Evolutionary conservation across 495 filamentous ascomycete species (phyloP).

Genomic region (Bryoglossum gracile): DNA sequence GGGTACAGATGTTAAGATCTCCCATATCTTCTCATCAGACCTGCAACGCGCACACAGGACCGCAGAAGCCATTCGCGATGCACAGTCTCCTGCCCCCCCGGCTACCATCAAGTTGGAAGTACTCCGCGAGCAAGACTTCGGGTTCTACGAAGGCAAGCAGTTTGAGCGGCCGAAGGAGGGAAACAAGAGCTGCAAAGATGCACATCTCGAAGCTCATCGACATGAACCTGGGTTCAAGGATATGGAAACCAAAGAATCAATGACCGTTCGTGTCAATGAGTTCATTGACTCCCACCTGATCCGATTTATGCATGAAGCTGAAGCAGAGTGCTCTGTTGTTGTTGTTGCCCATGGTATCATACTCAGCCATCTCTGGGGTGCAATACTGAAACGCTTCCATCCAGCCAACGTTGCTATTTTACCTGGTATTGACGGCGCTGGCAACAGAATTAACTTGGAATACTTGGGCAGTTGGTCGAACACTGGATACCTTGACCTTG

Average conservation of each 20-base stretch:
- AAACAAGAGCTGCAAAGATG: conserved; percentile 12
- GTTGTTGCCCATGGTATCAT: conserved; percentile 79
- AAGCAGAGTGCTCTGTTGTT: conserved; percentile 36
- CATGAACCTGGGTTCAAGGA: conserved; percentile 37
- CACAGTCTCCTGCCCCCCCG: conserved; percentile 32
- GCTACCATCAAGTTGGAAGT: conserved; percentile 41
- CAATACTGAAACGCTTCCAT: conserved; percentile 48
- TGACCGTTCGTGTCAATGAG: conserved; percentile 49
- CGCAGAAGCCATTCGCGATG: conserved; percentile 53
- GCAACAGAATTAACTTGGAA: conserved; percentile 11
- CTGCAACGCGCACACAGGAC: conserved; percentile 67
- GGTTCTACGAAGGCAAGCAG: conserved; percentile 57
- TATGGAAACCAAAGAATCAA: conserved; percentile 54
- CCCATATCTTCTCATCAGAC: conserved; percentile 71
- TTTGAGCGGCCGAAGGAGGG: conserved; percentile 7
- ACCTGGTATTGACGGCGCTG: conserved; percentile 13
- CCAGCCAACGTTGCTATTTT: conserved; percentile 30
- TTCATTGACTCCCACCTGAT: conserved; percentile 58
- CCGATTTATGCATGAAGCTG: conserved; percentile 41
- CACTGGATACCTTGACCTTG: conserved; percentile 53
- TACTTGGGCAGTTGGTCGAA: conserved; percentile 55
- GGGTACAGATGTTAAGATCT: conserved; percentile 30
- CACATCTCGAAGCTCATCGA: conserved; percentile 9
- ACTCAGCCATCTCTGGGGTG: conserved; percentile 57
- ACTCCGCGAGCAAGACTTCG: conserved; percentile 69